phyloP scores from a whole-genome alignment of 371 early-diverging fungal genomes.

The Mucor saturninus region DNA sequence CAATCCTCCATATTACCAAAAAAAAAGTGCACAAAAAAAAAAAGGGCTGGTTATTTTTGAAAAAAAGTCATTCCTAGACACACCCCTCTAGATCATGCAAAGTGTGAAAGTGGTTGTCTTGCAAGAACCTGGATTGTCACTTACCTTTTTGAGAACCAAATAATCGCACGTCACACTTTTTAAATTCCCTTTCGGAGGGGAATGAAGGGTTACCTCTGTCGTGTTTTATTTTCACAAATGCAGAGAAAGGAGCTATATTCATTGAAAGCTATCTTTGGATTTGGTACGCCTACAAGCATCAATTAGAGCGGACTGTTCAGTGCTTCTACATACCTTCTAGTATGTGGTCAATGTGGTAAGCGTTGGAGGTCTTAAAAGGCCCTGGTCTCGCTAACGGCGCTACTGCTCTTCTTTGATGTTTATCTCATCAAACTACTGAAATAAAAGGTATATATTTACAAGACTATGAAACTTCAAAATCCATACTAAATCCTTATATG shows the following conservation, averaged over 20 bases:
- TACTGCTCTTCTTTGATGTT: conserved; percentile 15
- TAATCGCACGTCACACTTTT: too few species aligned
- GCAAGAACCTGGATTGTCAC: too few species aligned
- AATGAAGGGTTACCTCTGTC: background rate
- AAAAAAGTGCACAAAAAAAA: background rate
- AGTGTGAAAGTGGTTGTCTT: too few species aligned
- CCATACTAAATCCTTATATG: conserved; percentile 12
- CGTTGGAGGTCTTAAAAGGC: conserved; percentile 15
- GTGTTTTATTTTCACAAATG: conserved; percentile 8
- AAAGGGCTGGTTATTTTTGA: background rate
- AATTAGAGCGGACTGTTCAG: conserved; percentile 7
- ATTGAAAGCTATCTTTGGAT: conserved; percentile 8
- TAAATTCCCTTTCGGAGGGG: too few species aligned
- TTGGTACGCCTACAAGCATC: conserved; percentile 5
- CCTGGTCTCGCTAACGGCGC: conserved; percentile 16
- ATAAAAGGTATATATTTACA: conserved; percentile 7
- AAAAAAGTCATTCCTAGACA: background rate
- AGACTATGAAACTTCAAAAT: conserved; percentile 10
- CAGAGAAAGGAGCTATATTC: conserved; percentile 5
- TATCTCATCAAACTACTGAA: conserved; percentile 4
- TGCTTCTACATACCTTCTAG: conserved; percentile 5
- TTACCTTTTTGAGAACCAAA: too few species aligned
- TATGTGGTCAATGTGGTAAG: conserved; percentile 12
- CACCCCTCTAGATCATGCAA: too few species aligned
- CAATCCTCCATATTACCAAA: conserved; percentile 29